Conservation (phyloP, 768 basidiomycete species). For the Pleurotus platypus region DNA sequence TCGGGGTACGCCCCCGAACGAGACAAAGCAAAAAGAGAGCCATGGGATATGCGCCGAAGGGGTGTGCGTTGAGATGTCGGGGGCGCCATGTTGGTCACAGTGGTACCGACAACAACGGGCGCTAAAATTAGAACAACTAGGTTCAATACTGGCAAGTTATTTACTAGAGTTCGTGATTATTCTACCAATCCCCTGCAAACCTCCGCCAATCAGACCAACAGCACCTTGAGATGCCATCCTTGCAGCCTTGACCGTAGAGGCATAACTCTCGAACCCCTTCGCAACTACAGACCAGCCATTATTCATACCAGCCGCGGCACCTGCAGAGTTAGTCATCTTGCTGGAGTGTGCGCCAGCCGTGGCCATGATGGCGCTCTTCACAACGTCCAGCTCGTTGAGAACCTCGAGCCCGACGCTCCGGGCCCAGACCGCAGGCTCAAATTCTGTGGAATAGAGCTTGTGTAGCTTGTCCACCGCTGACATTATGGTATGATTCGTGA, state of each 20-base stretch:
- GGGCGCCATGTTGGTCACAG: constrained; percentile 6
- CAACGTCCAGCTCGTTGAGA: constrained; percentile 78
- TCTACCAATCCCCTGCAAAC: not conserved
- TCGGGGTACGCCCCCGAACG: constrained; percentile 69
- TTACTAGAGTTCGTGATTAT: not conserved
- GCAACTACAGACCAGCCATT: constrained; percentile 2
- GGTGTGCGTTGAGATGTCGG: constrained; percentile 74
- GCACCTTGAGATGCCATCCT: not conserved
- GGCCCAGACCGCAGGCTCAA: constrained; percentile 76
- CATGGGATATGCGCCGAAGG: constrained; percentile 85
- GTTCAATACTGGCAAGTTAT: no score
- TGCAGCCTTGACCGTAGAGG: not conserved
- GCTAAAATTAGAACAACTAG: no score
- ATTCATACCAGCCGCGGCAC: not conserved
- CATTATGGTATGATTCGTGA: constrained; percentile 84
- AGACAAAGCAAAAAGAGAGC: constrained; percentile 83
- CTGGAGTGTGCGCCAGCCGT: constrained; percentile 53
- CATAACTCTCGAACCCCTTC: not conserved
- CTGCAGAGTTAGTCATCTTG: not conserved
- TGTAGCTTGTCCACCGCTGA: constrained; percentile 86
- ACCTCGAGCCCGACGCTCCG: constrained; percentile 87
- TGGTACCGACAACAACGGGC: no score
- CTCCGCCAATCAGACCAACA: not conserved
- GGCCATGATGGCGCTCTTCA: constrained; percentile 86
- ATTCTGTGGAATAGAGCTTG: constrained; percentile 73